Base-by-base conservation (phyloP, 257 asterid species). In the Rauvolfia tetraphylla region DNA sequence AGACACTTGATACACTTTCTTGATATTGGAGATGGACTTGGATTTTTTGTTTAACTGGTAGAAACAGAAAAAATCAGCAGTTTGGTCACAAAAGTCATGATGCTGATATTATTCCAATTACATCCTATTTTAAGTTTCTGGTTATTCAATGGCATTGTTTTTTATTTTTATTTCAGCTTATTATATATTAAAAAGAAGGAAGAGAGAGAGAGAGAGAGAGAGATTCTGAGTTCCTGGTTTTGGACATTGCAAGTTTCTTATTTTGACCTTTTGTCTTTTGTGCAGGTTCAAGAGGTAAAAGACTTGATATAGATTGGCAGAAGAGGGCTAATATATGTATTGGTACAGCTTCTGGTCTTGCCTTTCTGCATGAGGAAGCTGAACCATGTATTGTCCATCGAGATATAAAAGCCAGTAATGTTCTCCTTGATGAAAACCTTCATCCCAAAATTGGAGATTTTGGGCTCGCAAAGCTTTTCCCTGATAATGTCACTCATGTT, bases 381-480 rank as follows among this genome's bases (percentile, higher is more conserved):
- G 85, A 85, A 42, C 97, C 93, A 0, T 69, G 68, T 74, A 89
- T 93, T 59, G 98, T 93, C 65, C 98, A 93, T 75, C 91, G 96
- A n/a, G 98, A 93, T 78, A 88, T 93, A 73, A 93, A 93, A 84
- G 97, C 98, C 67, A 91, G 97, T 87, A 93, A 93, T 58, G 86
- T 93, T 78, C 98, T 93, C 65, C 91, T 93, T 38, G 98, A 91
- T 70, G 83, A 75, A 73, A 78, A 87, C 66, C 88, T 87, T 71
- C 71, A 53, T 71, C 97, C 97, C 23, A 93, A 89, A 77, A 93
- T 93, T 14, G 93, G 93, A 54, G 97, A 93, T 79, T 93, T 93
- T 74, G 98, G 98, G 34, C 83, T 93, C 77, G 98, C 98, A 0
- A 93, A 93, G 75, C 92, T 93, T 13, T 93, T 93, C 77, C 98